These are phyloP conservation scores for Erucastrum elatum DNA, from an alignment of 345 rosid species.

Conservation along the genomic window DNA sequence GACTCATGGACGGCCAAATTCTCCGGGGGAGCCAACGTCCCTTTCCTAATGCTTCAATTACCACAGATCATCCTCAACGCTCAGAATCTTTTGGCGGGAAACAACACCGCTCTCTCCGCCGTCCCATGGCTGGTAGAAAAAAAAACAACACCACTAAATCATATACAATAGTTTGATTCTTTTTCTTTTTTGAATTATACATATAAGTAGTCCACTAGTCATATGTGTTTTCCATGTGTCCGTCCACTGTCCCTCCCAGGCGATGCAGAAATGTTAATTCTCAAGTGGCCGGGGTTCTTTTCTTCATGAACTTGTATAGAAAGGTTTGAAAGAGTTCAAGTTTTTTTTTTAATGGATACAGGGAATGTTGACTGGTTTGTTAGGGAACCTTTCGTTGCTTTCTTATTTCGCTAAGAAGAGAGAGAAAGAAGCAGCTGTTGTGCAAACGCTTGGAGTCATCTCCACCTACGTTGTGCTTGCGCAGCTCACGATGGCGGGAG, in stretches of 20 bases:
- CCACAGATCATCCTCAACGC: conserved; percentile 93
- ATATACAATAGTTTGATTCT: too few species aligned
- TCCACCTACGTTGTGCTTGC: conserved; percentile 56
- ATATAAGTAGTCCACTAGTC: too few species aligned
- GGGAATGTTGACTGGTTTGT: conserved; percentile 87
- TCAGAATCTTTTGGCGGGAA: conserved; percentile 70
- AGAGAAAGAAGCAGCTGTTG: conserved; percentile 72
- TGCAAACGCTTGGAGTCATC: conserved; percentile 79
- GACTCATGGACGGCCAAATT: conserved; percentile 81
- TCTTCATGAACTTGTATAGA: too few species aligned
- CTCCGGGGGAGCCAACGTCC: conserved; percentile 69
- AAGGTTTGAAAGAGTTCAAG: too few species aligned
- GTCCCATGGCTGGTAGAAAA: conserved; percentile 74
- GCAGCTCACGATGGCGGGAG: conserved; percentile 82
- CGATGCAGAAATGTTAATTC: too few species aligned
- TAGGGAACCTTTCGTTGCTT: conserved; percentile 83
- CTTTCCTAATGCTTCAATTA: conserved; percentile 74
- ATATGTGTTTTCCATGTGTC: too few species aligned
- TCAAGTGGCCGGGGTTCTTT: too few species aligned
- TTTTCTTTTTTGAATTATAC: too few species aligned
- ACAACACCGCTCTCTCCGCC: conserved; percentile 78
- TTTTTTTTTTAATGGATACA: conserved; percentile 45
- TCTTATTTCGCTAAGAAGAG: conserved; percentile 81
- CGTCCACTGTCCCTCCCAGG: too few species aligned
- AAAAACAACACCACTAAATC: too few species aligned